Percentiles rank a stretch among this genome's conserved stretches.
Conservation (phyloP, 78 protist species). For the Planoprotostelium fungivorum region DNA sequence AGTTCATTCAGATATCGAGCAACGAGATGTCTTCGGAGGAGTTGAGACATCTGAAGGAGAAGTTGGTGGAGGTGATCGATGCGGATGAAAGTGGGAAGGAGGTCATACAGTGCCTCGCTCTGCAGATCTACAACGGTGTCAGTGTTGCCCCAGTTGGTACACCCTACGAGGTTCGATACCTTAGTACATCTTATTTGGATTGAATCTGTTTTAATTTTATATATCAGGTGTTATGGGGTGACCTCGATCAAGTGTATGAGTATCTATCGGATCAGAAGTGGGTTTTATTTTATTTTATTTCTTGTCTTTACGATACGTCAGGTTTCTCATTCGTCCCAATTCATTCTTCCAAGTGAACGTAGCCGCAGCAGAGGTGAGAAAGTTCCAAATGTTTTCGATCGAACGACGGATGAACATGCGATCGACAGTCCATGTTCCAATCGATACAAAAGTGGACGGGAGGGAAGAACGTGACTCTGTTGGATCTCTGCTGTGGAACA, state of each 20-base stretch:
- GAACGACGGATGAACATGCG: not conserved
- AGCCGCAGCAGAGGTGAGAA: not conserved
- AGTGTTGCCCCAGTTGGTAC: not conserved
- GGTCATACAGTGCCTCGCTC: not conserved
- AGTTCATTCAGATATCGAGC: not conserved
- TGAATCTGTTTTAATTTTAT: not conserved
- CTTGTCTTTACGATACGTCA: not conserved
- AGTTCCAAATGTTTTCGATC: too few species aligned
- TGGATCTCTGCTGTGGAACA: not conserved
- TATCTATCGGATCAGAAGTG: not conserved
- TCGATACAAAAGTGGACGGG: not conserved
- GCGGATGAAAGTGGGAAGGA: not conserved
- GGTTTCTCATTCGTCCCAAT: not conserved
- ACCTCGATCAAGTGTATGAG: not conserved
- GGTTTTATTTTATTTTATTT: not conserved
- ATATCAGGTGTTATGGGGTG: not conserved
- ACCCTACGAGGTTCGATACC: not conserved
- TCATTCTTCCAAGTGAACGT: not conserved
- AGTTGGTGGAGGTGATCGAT: not conserved
- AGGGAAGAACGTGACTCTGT: not conserved
- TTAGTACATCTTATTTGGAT: not conserved
- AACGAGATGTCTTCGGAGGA: not conserved
- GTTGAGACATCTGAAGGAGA: not conserved
- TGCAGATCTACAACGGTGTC: not conserved
- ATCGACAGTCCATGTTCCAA: not conserved